Conservation (phyloP, 306 rosid genomes). For the Vigna radiata region DNA sequence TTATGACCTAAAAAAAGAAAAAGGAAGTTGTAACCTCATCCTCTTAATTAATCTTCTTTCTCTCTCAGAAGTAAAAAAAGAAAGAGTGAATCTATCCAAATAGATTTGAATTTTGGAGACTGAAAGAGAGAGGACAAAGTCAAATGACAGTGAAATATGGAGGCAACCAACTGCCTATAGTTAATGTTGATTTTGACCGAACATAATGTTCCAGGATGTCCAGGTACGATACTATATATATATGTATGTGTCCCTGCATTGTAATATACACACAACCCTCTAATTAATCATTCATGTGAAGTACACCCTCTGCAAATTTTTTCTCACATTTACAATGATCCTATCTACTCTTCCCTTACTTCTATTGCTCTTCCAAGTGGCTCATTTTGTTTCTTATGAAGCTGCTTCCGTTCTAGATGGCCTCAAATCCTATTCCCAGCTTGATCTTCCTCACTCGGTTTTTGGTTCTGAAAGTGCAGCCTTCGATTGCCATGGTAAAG, state of each 20-base stretch:
- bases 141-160: not conserved
- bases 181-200: conserved; percentile 3
- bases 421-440: conserved; percentile 24
- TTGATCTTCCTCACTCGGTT: conserved; percentile 45
- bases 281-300: not conserved
- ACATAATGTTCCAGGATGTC: not conserved
- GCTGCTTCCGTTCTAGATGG: not conserved
- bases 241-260: not conserved
- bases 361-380: not conserved
- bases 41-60: too few relatives aligned
- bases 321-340: not conserved
- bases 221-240: not conserved
- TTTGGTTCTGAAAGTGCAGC: conserved; percentile 66
- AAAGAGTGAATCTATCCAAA: too few relatives aligned
- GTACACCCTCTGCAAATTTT: not conserved
- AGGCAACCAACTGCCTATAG: not conserved
- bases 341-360: not conserved
- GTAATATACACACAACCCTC: not conserved
- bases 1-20: too few relatives aligned
- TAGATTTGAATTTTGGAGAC: not conserved
- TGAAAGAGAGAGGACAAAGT: not conserved
- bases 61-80: too few relatives aligned
- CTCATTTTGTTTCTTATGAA: not conserved
- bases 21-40: too few relatives aligned
- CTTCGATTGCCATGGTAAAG: conserved; percentile 67